These are phyloP conservation scores for Alternaria consortialis DNA, from an alignment of 2,329 filamentous ascomycete species.

Conservation along the genomic window DNA sequence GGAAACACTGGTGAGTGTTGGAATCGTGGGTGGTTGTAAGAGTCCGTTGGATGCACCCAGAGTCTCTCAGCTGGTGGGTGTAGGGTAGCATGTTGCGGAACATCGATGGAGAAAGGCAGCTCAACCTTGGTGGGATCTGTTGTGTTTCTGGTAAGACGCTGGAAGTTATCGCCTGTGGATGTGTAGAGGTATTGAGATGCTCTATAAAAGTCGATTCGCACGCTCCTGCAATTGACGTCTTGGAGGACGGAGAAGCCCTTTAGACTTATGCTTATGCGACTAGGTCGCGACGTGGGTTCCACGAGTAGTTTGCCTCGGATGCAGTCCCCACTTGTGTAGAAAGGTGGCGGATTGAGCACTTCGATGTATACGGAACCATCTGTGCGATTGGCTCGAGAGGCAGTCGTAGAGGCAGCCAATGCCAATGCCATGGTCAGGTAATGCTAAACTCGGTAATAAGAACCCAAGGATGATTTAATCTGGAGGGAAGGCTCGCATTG, in stretches of 20 bases:
- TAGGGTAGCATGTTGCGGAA: slow-evolving; percentile 29
- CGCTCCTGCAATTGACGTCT: slow-evolving; percentile 20
- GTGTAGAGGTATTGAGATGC: slow-evolving; percentile 30
- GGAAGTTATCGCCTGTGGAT: slow-evolving; percentile 29
- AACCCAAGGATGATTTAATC: neutral
- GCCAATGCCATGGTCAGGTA: slow-evolving; percentile 18
- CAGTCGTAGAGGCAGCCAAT: slow-evolving; percentile 12
- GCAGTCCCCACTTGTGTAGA: slow-evolving; percentile 33
- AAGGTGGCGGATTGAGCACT: slow-evolving; percentile 17
- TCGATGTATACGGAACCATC: slow-evolving; percentile 31
- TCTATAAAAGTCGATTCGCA: slow-evolving; percentile 28
- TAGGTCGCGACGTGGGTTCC: slow-evolving; percentile 28
- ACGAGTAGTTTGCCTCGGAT: slow-evolving; percentile 34
- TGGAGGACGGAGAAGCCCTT: slow-evolving; percentile 24
- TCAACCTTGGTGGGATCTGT: slow-evolving; percentile 32
- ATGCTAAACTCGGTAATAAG: neutral
- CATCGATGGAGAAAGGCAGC: slow-evolving; percentile 36
- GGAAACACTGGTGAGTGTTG: slow-evolving; percentile 36
- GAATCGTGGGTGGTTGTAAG: slow-evolving; percentile 32
- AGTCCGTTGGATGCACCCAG: slow-evolving; percentile 29
- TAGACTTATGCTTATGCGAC: slow-evolving; percentile 28
- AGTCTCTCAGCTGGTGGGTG: slow-evolving; percentile 21
- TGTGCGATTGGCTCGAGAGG: slow-evolving; percentile 19
- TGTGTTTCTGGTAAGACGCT: slow-evolving; percentile 32
- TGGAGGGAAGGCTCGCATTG: neutral